Conservation (phyloP, 805 yeast genomes). For the Torulaspora indica region DNA sequence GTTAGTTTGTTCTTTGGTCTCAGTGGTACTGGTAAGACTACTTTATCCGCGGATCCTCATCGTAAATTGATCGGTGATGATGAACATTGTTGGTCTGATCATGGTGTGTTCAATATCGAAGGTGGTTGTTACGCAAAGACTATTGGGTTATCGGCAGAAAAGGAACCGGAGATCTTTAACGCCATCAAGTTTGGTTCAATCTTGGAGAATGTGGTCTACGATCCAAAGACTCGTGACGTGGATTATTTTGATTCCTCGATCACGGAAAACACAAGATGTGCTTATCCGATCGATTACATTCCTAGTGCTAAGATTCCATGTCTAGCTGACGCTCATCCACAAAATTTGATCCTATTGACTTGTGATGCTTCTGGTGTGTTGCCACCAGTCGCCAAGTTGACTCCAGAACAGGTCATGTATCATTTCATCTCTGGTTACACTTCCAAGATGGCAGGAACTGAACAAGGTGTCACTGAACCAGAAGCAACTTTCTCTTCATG, state of each 20-base stretch:
- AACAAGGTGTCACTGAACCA: conserved; percentile 97
- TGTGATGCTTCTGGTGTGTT: conserved; percentile 98
- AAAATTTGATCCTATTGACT: conserved; percentile 84
- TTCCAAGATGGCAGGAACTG: conserved; percentile 99
- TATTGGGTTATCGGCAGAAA: conserved; percentile 79
- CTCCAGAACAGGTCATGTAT: conserved; percentile 97
- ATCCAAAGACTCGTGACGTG: conserved; percentile 70
- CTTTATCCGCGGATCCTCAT: conserved; percentile 92
- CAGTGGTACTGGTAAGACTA: conserved; percentile 98
- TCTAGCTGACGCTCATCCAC: conserved; percentile 82
- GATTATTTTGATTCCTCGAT: conserved; percentile 77
- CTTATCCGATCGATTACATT: conserved; percentile 94
- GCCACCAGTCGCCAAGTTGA: conserved; percentile 92
- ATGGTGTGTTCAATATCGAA: conserved; percentile 97
- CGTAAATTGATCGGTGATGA: conserved; percentile 95
- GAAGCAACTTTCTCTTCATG: conserved; percentile 97
- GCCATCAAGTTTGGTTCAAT: conserved; percentile 94
- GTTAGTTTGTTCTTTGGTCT: conserved; percentile 94
- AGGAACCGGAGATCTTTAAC: conserved; percentile 96
- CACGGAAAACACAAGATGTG: conserved; percentile 98
- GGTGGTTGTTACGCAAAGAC: conserved; percentile 99
- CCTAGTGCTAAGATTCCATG: conserved; percentile 97
- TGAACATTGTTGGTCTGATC: conserved; percentile 98
- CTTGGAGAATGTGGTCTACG: conserved; percentile 87
- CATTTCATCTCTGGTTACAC: conserved; percentile 98